These are phyloP conservation scores for Graphilbum ipis-grandicollis DNA, from an alignment of 2,329 filamentous ascomycete genomes.

Conservation along the genomic window DNA sequence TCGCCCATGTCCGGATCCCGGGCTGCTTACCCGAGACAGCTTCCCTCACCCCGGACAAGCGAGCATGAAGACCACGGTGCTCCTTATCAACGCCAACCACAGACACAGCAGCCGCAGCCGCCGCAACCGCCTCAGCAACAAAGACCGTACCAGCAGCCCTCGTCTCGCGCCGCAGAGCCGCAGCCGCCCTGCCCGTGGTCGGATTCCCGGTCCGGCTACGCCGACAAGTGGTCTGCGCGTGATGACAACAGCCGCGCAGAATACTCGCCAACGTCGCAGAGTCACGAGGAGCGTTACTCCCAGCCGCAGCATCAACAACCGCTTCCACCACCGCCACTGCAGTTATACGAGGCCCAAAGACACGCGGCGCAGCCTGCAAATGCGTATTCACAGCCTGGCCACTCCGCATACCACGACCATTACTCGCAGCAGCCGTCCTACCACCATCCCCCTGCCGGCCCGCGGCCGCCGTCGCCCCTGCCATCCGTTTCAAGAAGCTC, in stretches of 20 bases:
- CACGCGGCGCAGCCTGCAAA: neutral
- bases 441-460: neutral
- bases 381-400: too few relatives aligned
- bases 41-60: neutral
- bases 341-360: too few relatives aligned
- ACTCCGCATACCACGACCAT: neutral
- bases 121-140: conserved; percentile 1
- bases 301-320: neutral
- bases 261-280: neutral
- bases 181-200: conserved; percentile 1
- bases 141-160: conserved; percentile 1
- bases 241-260: neutral
- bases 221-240: conserved; percentile 3
- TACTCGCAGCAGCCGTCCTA: neutral
- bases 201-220: conserved; percentile 3
- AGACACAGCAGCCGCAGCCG: neutral
- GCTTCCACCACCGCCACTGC: neutral
- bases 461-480: neutral
- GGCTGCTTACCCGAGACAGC: neutral
- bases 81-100: neutral
- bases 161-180: neutral
- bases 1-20: neutral
- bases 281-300: neutral
- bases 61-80: neutral
- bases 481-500: neutral